Conservation (phyloP, 192 early-diverging fungal genomes). For the Chytriomyces sp. region DNA sequence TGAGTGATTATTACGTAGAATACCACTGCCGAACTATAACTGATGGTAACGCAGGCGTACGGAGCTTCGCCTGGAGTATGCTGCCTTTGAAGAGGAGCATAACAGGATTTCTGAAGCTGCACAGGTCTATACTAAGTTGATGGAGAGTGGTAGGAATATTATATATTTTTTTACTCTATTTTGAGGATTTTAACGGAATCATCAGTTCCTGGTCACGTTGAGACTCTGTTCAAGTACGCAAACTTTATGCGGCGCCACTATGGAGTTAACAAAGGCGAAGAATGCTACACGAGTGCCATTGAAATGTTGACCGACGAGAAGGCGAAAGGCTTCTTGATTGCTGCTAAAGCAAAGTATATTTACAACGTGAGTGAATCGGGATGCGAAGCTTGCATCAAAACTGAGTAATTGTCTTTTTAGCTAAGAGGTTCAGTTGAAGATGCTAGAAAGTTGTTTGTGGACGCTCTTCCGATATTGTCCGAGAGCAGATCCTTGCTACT, state of each 20-base stretch:
- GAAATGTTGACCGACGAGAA: slow-evolving; percentile 45
- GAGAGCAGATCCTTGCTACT: slow-evolving; percentile 60
- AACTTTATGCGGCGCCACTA: slow-evolving; percentile 68
- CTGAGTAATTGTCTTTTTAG: not conserved
- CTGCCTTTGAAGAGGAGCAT: slow-evolving; percentile 66
- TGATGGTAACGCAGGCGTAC: slow-evolving; percentile 40
- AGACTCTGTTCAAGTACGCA: slow-evolving; percentile 61
- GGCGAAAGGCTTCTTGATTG: slow-evolving; percentile 55
- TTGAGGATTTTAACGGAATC: not conserved
- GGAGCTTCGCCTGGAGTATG: slow-evolving; percentile 57
- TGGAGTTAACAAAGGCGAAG: slow-evolving; percentile 40
- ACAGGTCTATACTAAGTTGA: slow-evolving; percentile 55
- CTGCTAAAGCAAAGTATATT: slow-evolving; percentile 53
- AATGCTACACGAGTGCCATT: slow-evolving; percentile 47
- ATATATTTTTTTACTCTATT: not conserved
- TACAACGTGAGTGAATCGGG: slow-evolving; percentile 43
- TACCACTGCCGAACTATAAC: not conserved
- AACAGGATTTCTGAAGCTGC: slow-evolving; percentile 59
- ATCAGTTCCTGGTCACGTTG: slow-evolving; percentile 68
- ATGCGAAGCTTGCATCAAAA: not conserved
- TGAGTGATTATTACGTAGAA: slow-evolving; percentile 21
- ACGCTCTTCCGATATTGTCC: slow-evolving; percentile 38
- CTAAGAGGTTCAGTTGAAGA: slow-evolving; percentile 16
- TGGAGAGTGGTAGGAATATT: slow-evolving; percentile 52
- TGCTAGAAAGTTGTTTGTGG: slow-evolving; percentile 53